Evolutionary conservation across 345 rosid species (phyloP), one percentile per base, ranked within the genome.

Genomic region (Reutealis trisperma): DNA sequence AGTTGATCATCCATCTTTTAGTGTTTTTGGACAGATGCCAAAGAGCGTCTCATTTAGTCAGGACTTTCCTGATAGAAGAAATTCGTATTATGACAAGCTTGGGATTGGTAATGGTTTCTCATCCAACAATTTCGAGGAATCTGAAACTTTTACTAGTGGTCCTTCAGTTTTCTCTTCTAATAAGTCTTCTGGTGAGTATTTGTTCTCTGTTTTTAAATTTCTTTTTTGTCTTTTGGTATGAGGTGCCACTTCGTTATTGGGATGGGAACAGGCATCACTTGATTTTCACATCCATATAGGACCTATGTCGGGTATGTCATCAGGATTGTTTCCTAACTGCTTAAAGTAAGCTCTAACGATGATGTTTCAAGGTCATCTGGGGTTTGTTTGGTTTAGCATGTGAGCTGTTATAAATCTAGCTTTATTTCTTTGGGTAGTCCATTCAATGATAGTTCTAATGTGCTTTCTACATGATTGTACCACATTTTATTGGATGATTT

Each of bases 101-200:
- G 91, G 86, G 41, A 77, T 74, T 45, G 73, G 64, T 47, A 89
- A 88, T 83, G 89, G 91, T 71, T 85, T 86, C 75, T 78, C 90
- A 74, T 71, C 87, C 8, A 72, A 86, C 63, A 85, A 58, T 70
- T 84, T 84, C 51, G 90, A 87, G 41, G 94, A 87, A 76, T 67
- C 81, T n/a, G 90, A 84, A 77, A 75, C 73, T 32, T 79, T 79
- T 83, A 34, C 76, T 0, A 58, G 83, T 70, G 82, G 76, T 82
- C 75, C 75, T 69, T 66, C 80, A 63, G 59, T 55, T 58, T 41
- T 84, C 69, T 66, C 95, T 44, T 78, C 94, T 65, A 86, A 77
- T 79, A 93, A 84, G 81, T 77, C 76, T 84, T 83, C 93, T 63
- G 90, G 97, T 89, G 81, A 84, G 94, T 87, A 16, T 71, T 70